Conservation (phyloP, 148 eudicot species). For the Linanthus parryae region DNA sequence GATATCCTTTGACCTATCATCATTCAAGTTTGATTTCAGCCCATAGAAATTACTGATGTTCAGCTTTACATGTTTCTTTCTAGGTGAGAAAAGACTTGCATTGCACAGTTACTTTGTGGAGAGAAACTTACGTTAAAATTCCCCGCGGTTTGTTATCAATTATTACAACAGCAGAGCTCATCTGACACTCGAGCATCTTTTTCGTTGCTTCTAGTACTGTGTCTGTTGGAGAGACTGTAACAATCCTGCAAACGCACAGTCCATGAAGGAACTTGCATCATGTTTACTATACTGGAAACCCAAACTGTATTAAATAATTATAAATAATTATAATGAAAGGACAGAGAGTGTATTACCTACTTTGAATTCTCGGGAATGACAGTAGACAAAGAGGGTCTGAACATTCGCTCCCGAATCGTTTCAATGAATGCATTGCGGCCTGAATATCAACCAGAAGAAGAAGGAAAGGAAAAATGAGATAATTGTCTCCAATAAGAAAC, state of each 20-base stretch:
- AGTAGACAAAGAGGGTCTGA: slow-evolving; percentile 85
- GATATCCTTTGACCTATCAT: slow-evolving; percentile 79
- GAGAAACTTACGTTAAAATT: slow-evolving; percentile 66
- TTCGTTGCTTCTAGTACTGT: slow-evolving; percentile 72
- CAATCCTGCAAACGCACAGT: slow-evolving; percentile 42
- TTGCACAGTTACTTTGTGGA: neutral
- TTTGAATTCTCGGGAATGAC: slow-evolving; percentile 86
- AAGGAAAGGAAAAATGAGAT: neutral
- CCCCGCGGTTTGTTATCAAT: slow-evolving; percentile 80
- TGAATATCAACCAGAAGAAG: slow-evolving; percentile 17
- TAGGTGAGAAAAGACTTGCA: neutral
- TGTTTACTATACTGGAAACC: too few species aligned
- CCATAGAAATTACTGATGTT: neutral
- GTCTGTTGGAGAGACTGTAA: slow-evolving; percentile 84
- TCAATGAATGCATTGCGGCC: slow-evolving; percentile 86
- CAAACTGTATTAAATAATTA: neutral
- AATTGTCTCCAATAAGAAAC: slow-evolving; percentile 1
- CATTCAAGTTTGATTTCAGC: neutral
- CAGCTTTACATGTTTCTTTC: neutral
- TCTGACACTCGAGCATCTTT: slow-evolving; percentile 68
- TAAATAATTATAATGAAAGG: neutral
- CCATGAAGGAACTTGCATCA: neutral
- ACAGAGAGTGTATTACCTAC: slow-evolving; percentile 78
- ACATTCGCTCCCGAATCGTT: slow-evolving; percentile 70
- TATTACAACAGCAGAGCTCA: slow-evolving; percentile 72